Base-by-base conservation (phyloP, 768 basidiomycete species). In the Naganishia onofrii region DNA sequence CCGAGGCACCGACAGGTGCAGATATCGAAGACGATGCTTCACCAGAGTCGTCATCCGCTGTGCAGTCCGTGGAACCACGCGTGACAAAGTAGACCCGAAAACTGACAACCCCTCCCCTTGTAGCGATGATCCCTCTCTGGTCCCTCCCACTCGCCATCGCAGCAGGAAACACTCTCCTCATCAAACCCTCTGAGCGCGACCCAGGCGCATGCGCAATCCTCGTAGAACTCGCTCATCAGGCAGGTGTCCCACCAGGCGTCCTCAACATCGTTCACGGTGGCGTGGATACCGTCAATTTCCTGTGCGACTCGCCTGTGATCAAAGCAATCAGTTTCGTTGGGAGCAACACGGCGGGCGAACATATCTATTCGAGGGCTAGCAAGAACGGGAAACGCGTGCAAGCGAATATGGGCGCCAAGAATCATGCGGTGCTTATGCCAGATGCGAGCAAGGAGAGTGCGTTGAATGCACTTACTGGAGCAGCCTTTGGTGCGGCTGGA, bases 131-230 rank as follows among this genome's bases (percentile, higher is more conserved):
- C 76, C 95, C 94, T 0, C 84, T 98, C 8, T 98, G 95, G 95
- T 89, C 92, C 0, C 93, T 97, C 74, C 66, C 68, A 12, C 65
- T 67, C 53, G 67, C 67, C 31, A 48, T 72, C 36, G 66, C 67
- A 6, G 34, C 71, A 10, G 95, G 95, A 36, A 99, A 99, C 76
- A 93, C 95, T 0, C 85, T 99, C 51, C 85, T 99, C 70, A 84
- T 99, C 71, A 99, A 99, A 77, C 95, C 95, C 23, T 93, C 91
- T 1, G 95, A 99, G 79, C 88, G 95, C 29, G 94, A 96, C 78
- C 95, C 95, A 17, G 95, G 95, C 57, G 95, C 96, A 17, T 89
- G 93, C 7, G 93, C 96, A 90, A 95, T 99, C 67, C 93, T 99
- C 71, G 93, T 93, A 36, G 95, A 99, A 82, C 85, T 97, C 3